These are phyloP conservation scores for Fusarium sp. DNA, from an alignment of 2,329 filamentous ascomycete species.

Conservation along the genomic window DNA sequence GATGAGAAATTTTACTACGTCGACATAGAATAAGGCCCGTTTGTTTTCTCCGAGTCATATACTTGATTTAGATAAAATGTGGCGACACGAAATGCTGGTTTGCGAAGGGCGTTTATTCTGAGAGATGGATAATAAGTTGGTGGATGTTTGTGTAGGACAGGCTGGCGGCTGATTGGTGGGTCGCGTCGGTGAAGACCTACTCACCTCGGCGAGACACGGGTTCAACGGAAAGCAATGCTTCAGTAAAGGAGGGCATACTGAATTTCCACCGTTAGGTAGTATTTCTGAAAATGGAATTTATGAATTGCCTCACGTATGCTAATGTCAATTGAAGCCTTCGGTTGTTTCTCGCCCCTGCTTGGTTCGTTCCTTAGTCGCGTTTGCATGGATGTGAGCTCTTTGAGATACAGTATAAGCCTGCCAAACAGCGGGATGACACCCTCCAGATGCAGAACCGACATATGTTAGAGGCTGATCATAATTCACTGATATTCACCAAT, in stretches of 20 bases:
- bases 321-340: background rate
- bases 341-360: background rate
- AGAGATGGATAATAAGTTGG: conserved; percentile 9
- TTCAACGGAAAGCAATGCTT: background rate
- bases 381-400: background rate
- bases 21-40: background rate
- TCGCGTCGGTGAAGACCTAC: background rate
- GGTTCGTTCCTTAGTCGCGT: background rate
- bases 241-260: background rate
- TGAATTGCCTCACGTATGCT: background rate
- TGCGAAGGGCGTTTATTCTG: background rate
- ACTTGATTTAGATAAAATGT: background rate
- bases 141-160: conserved; percentile 8
- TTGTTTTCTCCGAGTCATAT: background rate
- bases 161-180: conserved; percentile 23
- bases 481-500: background rate
- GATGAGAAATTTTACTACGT: too few species aligned
- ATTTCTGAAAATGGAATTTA: background rate
- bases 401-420: background rate
- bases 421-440: background rate
- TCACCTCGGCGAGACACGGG: conserved; percentile 1
- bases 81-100: background rate
- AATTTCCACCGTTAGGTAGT: background rate
- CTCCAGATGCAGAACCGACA: background rate
- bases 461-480: background rate